Evolutionary conservation across 2,329 filamentous ascomycete species (phyloP), one percentile per base, ranked within the genome.

Genomic region (Aspergillus eucalypticola): DNA sequence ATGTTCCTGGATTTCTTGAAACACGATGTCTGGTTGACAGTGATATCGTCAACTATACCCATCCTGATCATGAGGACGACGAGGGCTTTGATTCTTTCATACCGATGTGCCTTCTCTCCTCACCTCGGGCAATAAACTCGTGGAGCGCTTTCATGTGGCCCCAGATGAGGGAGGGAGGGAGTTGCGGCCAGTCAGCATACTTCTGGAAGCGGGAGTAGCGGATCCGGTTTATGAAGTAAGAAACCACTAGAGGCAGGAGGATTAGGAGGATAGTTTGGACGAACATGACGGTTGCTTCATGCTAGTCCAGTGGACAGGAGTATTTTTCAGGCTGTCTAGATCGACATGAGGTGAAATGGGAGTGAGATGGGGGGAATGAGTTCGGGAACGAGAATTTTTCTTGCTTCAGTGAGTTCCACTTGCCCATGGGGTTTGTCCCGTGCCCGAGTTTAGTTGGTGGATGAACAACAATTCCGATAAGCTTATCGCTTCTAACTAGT

Each of bases 161-260:
- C 61, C 61, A 65, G 15, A 62, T 15, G n/a, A 62, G 29, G 17
- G 63, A 64, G 3, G 60, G 54, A 7, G 56, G 52, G 15, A 63
- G 61, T 53, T 64, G 60, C 15, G 63, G 63, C 39, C 59, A 58
- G 11, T 48, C 39, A 7, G 55, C 58, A 58, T 61, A 59, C 46
- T 63, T 61, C 19, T 58, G 10, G 7, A 51, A 51, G 23, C 63
- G 60, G 48, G 52, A 51, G 51, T 61, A 51, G n/a, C 49, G 41
- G 19, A 52, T 25, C 38, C 44, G 38, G 10, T 21, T 8, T 17
- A 49, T 49, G 8, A 62, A 15, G 39, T 62, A 60, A 21, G 42
- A 29, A 8, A 21, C 23, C 3, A 57, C 13, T 2, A 59, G 32
- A 17, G 60, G 57, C 3, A 62, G n/a, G n/a, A 50, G 44, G 8